Conservation (phyloP, 176 grass and related monocot genomes). For the Aegilops tauschii region DNA sequence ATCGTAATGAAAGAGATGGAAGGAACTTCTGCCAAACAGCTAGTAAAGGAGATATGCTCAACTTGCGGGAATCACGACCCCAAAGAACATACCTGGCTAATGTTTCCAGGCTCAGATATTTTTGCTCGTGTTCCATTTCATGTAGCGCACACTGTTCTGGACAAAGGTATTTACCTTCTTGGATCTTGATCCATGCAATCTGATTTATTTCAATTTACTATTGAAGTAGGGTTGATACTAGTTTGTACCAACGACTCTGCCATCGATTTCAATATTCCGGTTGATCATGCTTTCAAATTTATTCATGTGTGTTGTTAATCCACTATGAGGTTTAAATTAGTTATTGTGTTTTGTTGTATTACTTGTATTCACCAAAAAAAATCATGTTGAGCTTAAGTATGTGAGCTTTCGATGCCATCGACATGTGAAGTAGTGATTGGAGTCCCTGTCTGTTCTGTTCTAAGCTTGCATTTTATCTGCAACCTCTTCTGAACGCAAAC, state of each 20-base stretch:
- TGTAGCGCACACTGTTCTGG: slow-evolving; percentile 68
- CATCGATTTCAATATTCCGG: neutral
- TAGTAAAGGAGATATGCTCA: slow-evolving; percentile 75
- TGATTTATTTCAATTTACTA: slow-evolving; percentile 13
- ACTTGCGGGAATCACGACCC: slow-evolving; percentile 68
- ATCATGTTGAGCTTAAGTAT: neutral
- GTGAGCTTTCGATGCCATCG: neutral
- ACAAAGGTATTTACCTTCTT: slow-evolving; percentile 48
- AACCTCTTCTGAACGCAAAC: neutral
- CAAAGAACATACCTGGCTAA: slow-evolving; percentile 69
- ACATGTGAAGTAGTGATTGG: neutral
- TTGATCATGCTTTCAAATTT: neutral
- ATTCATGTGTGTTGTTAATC: neutral
- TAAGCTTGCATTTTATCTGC: neutral
- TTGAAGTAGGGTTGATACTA: neutral
- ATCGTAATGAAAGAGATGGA: slow-evolving; percentile 77
- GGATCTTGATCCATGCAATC: neutral
- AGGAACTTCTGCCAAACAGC: slow-evolving; percentile 40
- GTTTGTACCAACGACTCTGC: neutral
- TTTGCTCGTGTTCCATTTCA: slow-evolving; percentile 81
- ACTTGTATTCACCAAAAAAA: neutral
- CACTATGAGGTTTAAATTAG: neutral
- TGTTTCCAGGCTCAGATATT: slow-evolving; percentile 74
- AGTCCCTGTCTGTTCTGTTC: neutral
- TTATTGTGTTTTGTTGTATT: neutral